These are phyloP conservation scores for Cornus suecica DNA, from an alignment of 148 eudicot genomes.

Conservation along the genomic window DNA sequence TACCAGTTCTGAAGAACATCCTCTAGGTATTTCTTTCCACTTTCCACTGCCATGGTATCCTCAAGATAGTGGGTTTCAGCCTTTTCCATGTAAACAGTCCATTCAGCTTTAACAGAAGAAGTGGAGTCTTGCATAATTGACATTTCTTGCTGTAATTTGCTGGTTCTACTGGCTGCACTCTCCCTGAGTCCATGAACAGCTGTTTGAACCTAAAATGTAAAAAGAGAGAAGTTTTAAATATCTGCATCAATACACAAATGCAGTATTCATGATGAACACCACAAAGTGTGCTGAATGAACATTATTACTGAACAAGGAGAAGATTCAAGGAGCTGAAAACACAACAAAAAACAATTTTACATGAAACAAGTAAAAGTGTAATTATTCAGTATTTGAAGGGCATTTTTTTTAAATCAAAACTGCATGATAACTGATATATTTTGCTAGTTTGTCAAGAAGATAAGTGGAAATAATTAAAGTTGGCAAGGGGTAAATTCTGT, in stretches of 20 bases:
- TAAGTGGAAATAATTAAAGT: neutral
- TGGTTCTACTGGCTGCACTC: constrained; percentile 66
- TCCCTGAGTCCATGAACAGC: constrained; percentile 78
- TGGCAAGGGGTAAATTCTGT: neutral
- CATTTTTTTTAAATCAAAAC: neutral
- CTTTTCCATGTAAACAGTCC: constrained; percentile 59
- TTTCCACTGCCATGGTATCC: constrained; percentile 76
- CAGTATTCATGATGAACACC: neutral
- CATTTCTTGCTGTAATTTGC: constrained; percentile 76
- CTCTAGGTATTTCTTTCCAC: constrained; percentile 71
- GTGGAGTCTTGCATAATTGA: constrained; percentile 73
- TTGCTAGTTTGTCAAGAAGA: neutral
- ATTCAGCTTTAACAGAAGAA: constrained; percentile 60
- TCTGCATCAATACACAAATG: neutral
- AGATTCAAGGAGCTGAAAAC: neutral
- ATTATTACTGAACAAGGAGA: neutral
- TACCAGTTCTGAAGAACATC: constrained; percentile 82
- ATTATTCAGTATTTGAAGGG: neutral
- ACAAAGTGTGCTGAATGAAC: neutral
- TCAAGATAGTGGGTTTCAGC: constrained; percentile 76
- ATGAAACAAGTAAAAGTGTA: neutral
- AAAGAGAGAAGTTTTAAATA: neutral
- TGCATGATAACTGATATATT: neutral
- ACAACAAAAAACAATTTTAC: neutral
- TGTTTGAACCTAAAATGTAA: constrained; percentile 56